phyloP scores from a whole-genome alignment of 2,329 filamentous ascomycete species.

The Akanthomyces muscarius region DNA sequence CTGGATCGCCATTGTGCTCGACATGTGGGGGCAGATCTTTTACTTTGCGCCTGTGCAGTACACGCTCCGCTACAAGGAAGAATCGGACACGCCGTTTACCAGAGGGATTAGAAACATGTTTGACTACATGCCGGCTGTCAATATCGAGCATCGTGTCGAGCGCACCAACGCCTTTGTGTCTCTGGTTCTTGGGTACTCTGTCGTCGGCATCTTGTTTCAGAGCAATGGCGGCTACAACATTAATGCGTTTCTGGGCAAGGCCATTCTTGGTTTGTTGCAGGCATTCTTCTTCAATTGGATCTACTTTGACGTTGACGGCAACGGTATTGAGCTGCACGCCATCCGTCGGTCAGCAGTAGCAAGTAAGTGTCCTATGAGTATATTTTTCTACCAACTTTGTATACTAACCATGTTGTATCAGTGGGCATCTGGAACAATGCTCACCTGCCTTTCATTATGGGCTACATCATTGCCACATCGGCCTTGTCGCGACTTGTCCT shows the following conservation, averaged over 20 bases:
- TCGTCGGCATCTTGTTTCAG: conserved; percentile 59
- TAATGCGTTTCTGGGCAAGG: conserved; percentile 60
- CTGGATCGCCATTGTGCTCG: conserved; percentile 52
- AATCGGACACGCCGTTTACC: conserved; percentile 21
- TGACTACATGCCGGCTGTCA: conserved; percentile 58
- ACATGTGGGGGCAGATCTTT: conserved; percentile 45
- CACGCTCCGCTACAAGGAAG: not conserved
- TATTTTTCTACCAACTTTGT: not conserved
- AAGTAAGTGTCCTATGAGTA: conserved; percentile 29
- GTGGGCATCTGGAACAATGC: conserved; percentile 51
- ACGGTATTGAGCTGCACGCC: conserved; percentile 55
- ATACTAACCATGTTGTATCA: conserved; percentile 8
- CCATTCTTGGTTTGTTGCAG: conserved; percentile 53
- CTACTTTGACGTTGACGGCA: conserved; percentile 59
- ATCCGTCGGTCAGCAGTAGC: conserved; percentile 49
- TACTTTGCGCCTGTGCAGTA: conserved; percentile 39
- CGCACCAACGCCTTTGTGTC: conserved; percentile 62
- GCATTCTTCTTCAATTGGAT: conserved; percentile 60
- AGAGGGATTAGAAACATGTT: conserved; percentile 37
- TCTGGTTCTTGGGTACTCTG: conserved; percentile 61
- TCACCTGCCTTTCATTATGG: conserved; percentile 61
- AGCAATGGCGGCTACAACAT: conserved; percentile 41
- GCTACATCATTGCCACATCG: conserved; percentile 56
- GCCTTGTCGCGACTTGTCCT: conserved; percentile 57
- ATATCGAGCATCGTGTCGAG: conserved; percentile 64